phyloP scores from a whole-genome alignment of 2,329 filamentous ascomycete species.

The Ceratocystis destructans region DNA sequence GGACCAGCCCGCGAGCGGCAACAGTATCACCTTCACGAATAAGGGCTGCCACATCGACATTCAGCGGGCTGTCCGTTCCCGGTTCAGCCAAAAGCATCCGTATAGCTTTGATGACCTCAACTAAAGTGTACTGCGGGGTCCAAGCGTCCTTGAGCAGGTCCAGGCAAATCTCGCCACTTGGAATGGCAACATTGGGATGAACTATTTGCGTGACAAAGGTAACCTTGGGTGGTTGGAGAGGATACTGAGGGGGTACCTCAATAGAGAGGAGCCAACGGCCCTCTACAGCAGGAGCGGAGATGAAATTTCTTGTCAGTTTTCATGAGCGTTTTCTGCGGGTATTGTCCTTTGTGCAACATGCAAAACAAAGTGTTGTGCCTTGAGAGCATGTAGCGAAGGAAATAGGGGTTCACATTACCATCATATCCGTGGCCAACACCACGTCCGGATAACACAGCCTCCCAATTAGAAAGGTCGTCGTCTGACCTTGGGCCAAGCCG shows the following conservation, averaged over 20 bases:
- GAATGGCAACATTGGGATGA: slow-evolving; percentile 61
- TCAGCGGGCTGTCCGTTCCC: slow-evolving; percentile 61
- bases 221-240: slow-evolving; percentile 61
- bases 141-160: slow-evolving; percentile 69
- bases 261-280: slow-evolving; percentile 79
- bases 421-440: slow-evolving; percentile 44
- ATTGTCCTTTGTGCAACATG: not conserved
- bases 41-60: slow-evolving; percentile 63
- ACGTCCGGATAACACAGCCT: slow-evolving; percentile 46
- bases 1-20: slow-evolving; percentile 55
- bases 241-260: slow-evolving; percentile 63
- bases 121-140: slow-evolving; percentile 74
- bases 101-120: slow-evolving; percentile 58
- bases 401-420: slow-evolving; percentile 28
- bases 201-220: slow-evolving; percentile 71
- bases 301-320: not conserved
- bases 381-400: not conserved
- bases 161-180: slow-evolving; percentile 83
- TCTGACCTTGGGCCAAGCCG: slow-evolving; percentile 42
- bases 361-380: no score
- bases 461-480: slow-evolving; percentile 43
- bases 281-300: slow-evolving; percentile 27
- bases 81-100: slow-evolving; percentile 54
- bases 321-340: not conserved
- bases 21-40: slow-evolving; percentile 53